Conservation (phyloP, 352 stramenopile species). For the Phytopythium delawarense region DNA sequence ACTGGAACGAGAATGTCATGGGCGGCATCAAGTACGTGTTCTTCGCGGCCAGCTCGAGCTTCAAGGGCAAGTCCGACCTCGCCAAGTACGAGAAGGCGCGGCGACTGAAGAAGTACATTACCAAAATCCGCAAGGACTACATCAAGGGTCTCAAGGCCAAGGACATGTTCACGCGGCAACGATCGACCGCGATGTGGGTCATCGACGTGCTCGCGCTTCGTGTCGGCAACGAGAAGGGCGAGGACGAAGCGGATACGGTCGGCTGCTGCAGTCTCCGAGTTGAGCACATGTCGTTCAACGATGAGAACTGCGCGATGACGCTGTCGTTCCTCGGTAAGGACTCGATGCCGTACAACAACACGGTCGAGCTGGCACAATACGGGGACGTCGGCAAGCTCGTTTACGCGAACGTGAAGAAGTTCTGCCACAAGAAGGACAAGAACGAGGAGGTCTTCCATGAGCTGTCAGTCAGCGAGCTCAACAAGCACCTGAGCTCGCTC, state of each 20-base stretch:
- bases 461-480: slow-evolving; percentile 94
- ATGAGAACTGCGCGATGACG: slow-evolving; percentile 92
- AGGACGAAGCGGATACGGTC: slow-evolving; percentile 99
- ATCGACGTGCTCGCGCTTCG: slow-evolving; percentile 99
- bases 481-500: slow-evolving; percentile 97
- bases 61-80: slow-evolving; percentile 99
- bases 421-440: slow-evolving; percentile 95
- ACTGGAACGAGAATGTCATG: slow-evolving; percentile 99
- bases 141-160: slow-evolving; percentile 85
- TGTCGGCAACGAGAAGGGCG: slow-evolving; percentile 99
- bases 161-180: slow-evolving; percentile 90
- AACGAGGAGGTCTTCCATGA: slow-evolving; percentile 98
- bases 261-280: slow-evolving; percentile 98
- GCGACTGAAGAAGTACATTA: slow-evolving; percentile 97
- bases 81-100: slow-evolving; percentile 99
- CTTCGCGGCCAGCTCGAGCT: slow-evolving; percentile 95
- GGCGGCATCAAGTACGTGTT: slow-evolving; percentile 99
- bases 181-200: slow-evolving; percentile 99
- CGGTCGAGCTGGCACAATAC: slow-evolving; percentile 93
- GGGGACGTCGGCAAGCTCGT: slow-evolving; percentile 88
- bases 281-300: slow-evolving; percentile 97
- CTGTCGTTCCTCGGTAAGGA: slow-evolving; percentile 99
- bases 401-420: slow-evolving; percentile 95
- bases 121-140: slow-evolving; percentile 93
- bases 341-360: slow-evolving; percentile 99